Base-by-base conservation (phyloP, 306 rosid genomes). In the Corylus americana region DNA sequence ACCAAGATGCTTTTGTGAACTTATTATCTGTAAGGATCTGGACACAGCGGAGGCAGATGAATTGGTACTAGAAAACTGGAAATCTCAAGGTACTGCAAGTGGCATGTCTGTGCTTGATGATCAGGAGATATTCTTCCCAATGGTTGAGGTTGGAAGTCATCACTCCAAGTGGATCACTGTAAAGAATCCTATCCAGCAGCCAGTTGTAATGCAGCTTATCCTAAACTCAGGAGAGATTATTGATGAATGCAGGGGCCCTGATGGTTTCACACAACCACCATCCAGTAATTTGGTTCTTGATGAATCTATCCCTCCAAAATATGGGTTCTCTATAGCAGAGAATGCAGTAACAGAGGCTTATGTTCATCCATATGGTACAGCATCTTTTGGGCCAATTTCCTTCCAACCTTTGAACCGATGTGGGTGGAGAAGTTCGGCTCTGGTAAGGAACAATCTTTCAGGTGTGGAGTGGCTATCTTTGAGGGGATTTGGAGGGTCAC, bases 391-490 rank as follows among this genome's bases (percentile, higher is more conserved):
- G 83, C 97, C 98, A 45, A 80, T 95, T 80, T 54, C 83, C 55
- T 94, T 92, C 84, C 85, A 83, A 76, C 98, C 98, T 83, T 92
- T 93, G 5, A 83, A 79, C 77, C 82, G 90, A 68, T 94, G 98
- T 72, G 77, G 83, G 73, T 94, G 97, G 97, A 90, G 86, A 84
- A 91, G 97, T 86, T 94, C 98, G 7, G 97, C 90, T 70, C 83
- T 94, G 81, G 84, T 94, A 83, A 92, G 98, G 80, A 94, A 92
- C 88, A 94, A 92, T 87, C 95, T 94, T 70, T 90, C 98, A 31
- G 98, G 98, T 50, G 97, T 91, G 66, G 98, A 94, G 80, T 92
- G 95, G 90, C 71, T 91, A 76, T 85, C 91, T 42, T 82, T 94
- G 80, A 85, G 81, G 73, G 98, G 97, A 25, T 80, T 82, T 77